Percentiles rank a stretch among this genome's conserved stretches.
Evolutionary conservation across 116 monocot genomes (phyloP).

Genomic region (Papilionanthe hybrid): DNA sequence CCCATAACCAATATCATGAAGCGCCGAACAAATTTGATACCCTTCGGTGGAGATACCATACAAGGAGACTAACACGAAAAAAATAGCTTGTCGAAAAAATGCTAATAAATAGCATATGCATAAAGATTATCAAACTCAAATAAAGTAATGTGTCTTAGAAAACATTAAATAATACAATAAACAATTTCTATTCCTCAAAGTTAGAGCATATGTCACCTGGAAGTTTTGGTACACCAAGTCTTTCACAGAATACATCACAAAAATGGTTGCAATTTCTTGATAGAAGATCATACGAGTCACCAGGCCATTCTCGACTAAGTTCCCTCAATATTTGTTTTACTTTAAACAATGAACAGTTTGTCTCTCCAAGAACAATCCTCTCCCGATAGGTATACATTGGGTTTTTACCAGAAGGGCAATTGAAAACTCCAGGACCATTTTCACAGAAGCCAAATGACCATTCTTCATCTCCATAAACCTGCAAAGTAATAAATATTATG

Average conservation of each 20-base stretch:
- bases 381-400: slow-evolving; percentile 96
- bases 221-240: slow-evolving; percentile 66
- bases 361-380: slow-evolving; percentile 70
- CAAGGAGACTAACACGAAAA: background rate
- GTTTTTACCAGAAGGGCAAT: slow-evolving; percentile 77
- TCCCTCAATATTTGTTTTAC: slow-evolving; percentile 85
- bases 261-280: slow-evolving; percentile 95
- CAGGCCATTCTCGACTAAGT: slow-evolving; percentile 85
- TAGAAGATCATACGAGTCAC: slow-evolving; percentile 77
- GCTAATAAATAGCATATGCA: background rate
- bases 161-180: background rate
- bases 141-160: background rate
- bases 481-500: slow-evolving; percentile 2
- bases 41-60: background rate
- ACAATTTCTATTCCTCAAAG: background rate
- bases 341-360: slow-evolving; percentile 40
- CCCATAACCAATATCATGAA: background rate
- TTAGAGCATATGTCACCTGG: slow-evolving; percentile 49
- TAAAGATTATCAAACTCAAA: background rate
- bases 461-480: slow-evolving; percentile 96
- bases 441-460: slow-evolving; percentile 99
- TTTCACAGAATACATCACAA: slow-evolving; percentile 78
- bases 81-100: background rate
- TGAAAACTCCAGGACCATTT: slow-evolving; percentile 78
- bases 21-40: background rate